These are phyloP conservation scores for Trichoderma sp. DNA, from an alignment of 2,329 filamentous ascomycete genomes.

Conservation along the genomic window DNA sequence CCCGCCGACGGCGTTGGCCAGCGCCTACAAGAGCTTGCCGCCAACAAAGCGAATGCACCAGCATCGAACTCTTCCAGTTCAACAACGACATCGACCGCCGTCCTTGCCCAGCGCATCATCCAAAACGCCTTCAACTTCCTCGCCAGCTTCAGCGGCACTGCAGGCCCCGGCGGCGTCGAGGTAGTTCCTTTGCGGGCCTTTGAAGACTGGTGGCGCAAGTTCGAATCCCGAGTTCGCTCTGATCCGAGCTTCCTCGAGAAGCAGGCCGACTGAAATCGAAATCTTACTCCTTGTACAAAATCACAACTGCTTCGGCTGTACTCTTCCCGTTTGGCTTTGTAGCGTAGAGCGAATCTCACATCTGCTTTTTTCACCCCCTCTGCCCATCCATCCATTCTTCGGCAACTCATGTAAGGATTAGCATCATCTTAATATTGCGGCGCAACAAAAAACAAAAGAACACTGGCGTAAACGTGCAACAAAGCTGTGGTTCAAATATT, in stretches of 20 bases:
- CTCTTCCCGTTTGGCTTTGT: neutral
- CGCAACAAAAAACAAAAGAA: neutral
- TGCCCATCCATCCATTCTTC: neutral
- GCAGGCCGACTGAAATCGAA: constrained; percentile 29
- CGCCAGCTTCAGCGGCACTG: constrained; percentile 73
- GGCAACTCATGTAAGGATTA: neutral
- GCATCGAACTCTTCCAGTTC: constrained; percentile 35
- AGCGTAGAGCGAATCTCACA: neutral
- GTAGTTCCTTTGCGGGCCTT: constrained; percentile 93
- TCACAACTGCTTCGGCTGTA: neutral
- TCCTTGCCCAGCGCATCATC: constrained; percentile 90
- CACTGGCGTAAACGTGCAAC: neutral
- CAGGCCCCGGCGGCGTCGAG: constrained; percentile 64
- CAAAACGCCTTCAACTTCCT: constrained; percentile 97
- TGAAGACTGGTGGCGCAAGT: constrained; percentile 97
- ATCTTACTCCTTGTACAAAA: neutral
- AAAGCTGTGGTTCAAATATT: neutral
- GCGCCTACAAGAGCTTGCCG: constrained; percentile 60
- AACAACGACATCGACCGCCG: constrained; percentile 53
- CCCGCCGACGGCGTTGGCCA: constrained; percentile 66
- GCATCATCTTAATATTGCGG: neutral
- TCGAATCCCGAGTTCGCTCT: constrained; percentile 78
- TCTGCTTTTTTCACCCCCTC: neutral
- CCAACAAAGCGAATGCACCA: constrained; percentile 26
- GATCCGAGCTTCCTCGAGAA: constrained; percentile 89